Conservation (phyloP, 116 monocot genomes). For the Phalaenopsis hybrid region DNA sequence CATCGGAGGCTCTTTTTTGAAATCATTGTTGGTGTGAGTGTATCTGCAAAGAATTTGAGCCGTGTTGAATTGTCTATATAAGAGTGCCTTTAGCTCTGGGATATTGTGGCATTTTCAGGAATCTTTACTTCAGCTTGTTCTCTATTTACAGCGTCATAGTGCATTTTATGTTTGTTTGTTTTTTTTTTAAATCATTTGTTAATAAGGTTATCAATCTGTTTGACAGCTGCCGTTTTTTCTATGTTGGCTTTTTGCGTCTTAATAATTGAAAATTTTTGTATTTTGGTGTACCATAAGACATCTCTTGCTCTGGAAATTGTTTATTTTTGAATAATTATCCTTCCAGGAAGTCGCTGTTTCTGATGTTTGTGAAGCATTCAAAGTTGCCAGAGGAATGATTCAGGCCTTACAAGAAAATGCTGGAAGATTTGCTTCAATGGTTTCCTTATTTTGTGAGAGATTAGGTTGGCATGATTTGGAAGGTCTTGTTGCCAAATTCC, state of each 20-base stretch:
- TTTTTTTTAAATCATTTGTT: not conserved
- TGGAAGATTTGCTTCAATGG: conserved; percentile 96
- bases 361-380: conserved; percentile 94
- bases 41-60: not conserved
- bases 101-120: not conserved
- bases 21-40: not conserved
- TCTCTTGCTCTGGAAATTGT: not conserved
- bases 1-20: not conserved
- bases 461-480: conserved; percentile 96
- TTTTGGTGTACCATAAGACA: not conserved
- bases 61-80: not conserved
- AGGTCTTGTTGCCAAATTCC: conserved; percentile 87
- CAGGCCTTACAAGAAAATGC: conserved; percentile 98
- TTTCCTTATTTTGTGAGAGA: conserved; percentile 83
- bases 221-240: not conserved
- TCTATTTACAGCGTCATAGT: not conserved
- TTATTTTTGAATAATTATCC: not conserved
- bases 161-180: not conserved
- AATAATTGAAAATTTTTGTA: not conserved
- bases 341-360: conserved; percentile 71
- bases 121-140: not conserved
- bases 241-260: not conserved
- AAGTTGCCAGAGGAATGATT: conserved; percentile 94
- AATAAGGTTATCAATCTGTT: not conserved
- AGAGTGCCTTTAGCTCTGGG: not conserved